phyloP scores from a whole-genome alignment of 2,329 filamentous ascomycete species.

The Fusarium pseudoanthophilum region DNA sequence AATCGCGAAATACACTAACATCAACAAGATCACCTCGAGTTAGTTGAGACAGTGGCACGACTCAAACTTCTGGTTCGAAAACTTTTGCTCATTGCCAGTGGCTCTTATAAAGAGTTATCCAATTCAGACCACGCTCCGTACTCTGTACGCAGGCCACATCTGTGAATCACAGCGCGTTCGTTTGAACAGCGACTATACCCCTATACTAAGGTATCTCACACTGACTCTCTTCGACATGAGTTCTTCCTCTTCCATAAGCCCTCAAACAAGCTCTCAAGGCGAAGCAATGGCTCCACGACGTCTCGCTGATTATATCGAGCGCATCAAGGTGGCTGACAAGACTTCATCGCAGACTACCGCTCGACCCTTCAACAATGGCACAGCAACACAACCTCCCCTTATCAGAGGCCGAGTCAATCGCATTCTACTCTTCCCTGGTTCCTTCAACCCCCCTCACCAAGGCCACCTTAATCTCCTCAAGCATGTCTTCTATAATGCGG shows the following conservation, averaged over 20 bases:
- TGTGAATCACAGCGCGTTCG: not conserved
- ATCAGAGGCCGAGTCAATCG: conserved; percentile 35
- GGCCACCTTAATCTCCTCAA: conserved; percentile 49
- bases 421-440: conserved; percentile 51
- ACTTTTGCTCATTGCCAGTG: no score
- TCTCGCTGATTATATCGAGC: conserved; percentile 36
- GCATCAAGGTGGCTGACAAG: not conserved
- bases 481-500: conserved; percentile 44
- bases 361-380: conserved; percentile 32
- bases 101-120: not conserved
- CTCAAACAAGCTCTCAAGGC: not conserved
- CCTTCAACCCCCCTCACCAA: conserved; percentile 53
- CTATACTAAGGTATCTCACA: not conserved
- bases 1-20: not conserved
- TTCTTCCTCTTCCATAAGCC: not conserved
- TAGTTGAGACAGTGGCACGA: not conserved
- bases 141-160: not conserved
- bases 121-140: no score
- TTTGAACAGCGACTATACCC: not conserved
- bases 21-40: not conserved
- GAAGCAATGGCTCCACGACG: conserved; percentile 8
- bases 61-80: not conserved
- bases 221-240: not conserved
- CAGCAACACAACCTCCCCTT: not conserved
- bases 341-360: not conserved